phyloP scores from a whole-genome alignment of 2,329 filamentous ascomycete species.

The Huntiella abstrusa region DNA sequence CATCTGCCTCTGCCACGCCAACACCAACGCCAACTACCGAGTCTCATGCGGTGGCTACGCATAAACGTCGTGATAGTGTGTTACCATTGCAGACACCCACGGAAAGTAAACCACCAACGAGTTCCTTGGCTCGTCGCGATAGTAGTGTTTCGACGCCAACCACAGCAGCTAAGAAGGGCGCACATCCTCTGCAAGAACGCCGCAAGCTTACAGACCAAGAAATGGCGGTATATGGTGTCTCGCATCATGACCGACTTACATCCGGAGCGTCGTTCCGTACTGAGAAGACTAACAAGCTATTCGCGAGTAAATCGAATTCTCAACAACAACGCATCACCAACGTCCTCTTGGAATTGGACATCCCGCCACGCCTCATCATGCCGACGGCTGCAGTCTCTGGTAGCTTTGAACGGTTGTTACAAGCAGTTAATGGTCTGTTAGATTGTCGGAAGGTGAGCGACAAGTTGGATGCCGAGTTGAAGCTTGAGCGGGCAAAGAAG shows the following conservation, averaged over 20 bases:
- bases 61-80: slow-evolving; percentile 3
- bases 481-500: slow-evolving; percentile 37
- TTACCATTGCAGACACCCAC: slow-evolving; percentile 17
- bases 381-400: slow-evolving; percentile 54
- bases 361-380: slow-evolving; percentile 52
- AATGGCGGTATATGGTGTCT: slow-evolving; percentile 65
- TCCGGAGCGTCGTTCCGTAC: slow-evolving; percentile 82
- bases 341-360: slow-evolving; percentile 51
- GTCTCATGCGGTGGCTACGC: background rate
- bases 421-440: slow-evolving; percentile 47
- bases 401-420: slow-evolving; percentile 51
- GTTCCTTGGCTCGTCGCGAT: slow-evolving; percentile 23
- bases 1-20: background rate
- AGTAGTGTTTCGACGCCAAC: slow-evolving; percentile 22
- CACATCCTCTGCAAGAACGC: slow-evolving; percentile 29
- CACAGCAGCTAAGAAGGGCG: slow-evolving; percentile 15
- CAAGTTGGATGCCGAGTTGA: slow-evolving; percentile 56
- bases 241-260: slow-evolving; percentile 66
- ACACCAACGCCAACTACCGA: background rate
- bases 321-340: slow-evolving; percentile 60
- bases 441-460: slow-evolving; percentile 58
- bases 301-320: slow-evolving; percentile 56
- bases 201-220: slow-evolving; percentile 58
- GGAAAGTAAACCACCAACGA: background rate
- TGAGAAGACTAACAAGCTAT: slow-evolving; percentile 60